These are phyloP conservation scores for Gynandropsis gynandra DNA, from an alignment of 345 rosid genomes.

Conservation along the genomic window DNA sequence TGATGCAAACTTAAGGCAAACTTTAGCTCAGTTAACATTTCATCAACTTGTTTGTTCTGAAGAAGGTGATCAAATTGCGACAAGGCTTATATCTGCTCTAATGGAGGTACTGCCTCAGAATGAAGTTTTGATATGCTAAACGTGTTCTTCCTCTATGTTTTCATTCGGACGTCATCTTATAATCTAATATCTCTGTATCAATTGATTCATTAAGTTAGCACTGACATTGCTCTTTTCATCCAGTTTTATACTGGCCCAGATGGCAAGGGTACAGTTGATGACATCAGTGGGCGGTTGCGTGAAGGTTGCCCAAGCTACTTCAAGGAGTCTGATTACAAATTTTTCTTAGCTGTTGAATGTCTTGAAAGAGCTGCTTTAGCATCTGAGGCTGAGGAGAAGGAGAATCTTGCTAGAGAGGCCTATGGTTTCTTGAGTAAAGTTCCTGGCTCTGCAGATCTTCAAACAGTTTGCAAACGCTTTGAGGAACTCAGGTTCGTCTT, in stretches of 20 bases:
- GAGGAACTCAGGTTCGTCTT: slow-evolving; percentile 79
- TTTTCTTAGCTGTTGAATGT: slow-evolving; percentile 94
- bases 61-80: slow-evolving; percentile 88
- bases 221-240: slow-evolving; percentile 20
- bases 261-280: slow-evolving; percentile 98
- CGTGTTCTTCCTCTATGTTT: too few species aligned
- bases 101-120: slow-evolving; percentile 87
- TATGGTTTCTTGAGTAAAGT: slow-evolving; percentile 72
- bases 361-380: slow-evolving; percentile 82
- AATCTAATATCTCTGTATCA: too few species aligned
- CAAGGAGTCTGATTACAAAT: slow-evolving; percentile 95
- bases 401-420: slow-evolving; percentile 84
- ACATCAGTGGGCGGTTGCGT: slow-evolving; percentile 65
- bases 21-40: slow-evolving; percentile 74
- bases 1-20: slow-evolving; percentile 54
- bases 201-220: not conserved
- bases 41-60: slow-evolving; percentile 90
- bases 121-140: not conserved
- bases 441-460: slow-evolving; percentile 92
- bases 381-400: slow-evolving; percentile 61
- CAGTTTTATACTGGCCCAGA: slow-evolving; percentile 96
- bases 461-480: slow-evolving; percentile 91
- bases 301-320: slow-evolving; percentile 98
- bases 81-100: slow-evolving; percentile 71
- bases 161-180: not conserved